Evolutionary conservation across 2,329 filamentous ascomycete genomes (phyloP).

Genomic region (Arachnomyces sp.): DNA sequence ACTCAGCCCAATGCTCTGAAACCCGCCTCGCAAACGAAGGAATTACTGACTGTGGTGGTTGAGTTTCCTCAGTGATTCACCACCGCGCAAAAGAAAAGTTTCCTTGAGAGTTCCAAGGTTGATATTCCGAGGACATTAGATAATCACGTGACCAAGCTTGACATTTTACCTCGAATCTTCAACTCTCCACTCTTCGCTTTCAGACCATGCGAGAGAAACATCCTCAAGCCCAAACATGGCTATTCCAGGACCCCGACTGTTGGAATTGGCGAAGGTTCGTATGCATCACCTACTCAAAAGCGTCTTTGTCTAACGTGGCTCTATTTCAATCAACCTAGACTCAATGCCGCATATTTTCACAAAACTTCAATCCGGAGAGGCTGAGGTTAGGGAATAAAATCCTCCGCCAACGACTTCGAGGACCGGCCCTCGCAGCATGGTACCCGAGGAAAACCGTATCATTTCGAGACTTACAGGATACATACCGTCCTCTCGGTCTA

Average conservation of each 20-base stretch:
- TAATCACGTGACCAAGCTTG: no score
- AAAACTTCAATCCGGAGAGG: constrained; percentile 78
- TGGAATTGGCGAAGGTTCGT: constrained; percentile 4
- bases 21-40: not conserved
- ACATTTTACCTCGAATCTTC: no score
- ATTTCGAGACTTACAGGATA: constrained; percentile 63
- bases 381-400: constrained; percentile 84
- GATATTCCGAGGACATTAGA: no score
- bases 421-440: constrained; percentile 75
- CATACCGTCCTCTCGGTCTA: constrained; percentile 56
- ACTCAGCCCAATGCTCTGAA: no score
- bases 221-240: not conserved
- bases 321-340: constrained; percentile 43
- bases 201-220: not conserved
- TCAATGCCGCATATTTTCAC: constrained; percentile 87
- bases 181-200: not conserved
- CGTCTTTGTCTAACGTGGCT: not conserved
- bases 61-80: not conserved
- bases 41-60: constrained; percentile 1
- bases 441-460: constrained; percentile 71
- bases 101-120: no score
- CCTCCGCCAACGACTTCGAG: constrained; percentile 76
- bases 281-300: not conserved
- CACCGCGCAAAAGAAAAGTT: no score
- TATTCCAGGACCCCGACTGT: constrained; percentile 1